Conservation (phyloP, 192 early-diverging fungal genomes). For the Radiomyces spectabilis region DNA sequence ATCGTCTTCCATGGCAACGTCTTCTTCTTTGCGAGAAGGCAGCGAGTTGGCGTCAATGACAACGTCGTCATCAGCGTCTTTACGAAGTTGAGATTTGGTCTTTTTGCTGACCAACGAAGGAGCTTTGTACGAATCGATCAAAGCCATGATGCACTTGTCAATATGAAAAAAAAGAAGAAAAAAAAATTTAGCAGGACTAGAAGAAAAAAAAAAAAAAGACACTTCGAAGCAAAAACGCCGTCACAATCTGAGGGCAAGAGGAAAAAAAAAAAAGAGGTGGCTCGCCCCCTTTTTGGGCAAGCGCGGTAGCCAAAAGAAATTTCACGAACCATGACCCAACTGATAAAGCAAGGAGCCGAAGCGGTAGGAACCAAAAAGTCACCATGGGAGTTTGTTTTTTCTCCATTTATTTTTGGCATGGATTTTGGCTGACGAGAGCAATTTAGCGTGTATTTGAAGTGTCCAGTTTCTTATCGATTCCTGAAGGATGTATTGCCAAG, state of each 20-base stretch:
- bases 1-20: slow-evolving; percentile 31
- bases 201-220: no score
- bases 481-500: slow-evolving; percentile 67
- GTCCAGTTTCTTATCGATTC: slow-evolving; percentile 48
- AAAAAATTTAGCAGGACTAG: no score
- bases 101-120: slow-evolving; percentile 25
- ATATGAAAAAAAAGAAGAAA: not conserved
- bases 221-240: not conserved
- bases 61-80: slow-evolving; percentile 51
- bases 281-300: not conserved
- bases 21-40: slow-evolving; percentile 26
- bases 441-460: slow-evolving; percentile 71
- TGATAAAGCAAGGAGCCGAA: slow-evolving; percentile 84
- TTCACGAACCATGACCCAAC: slow-evolving; percentile 23
- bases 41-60: slow-evolving; percentile 56
- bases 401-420: not conserved
- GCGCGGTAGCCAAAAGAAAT: no score
- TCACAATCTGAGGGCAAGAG: not conserved
- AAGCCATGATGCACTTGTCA: slow-evolving; percentile 12
- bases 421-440: no score
- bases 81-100: slow-evolving; percentile 13
- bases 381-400: not conserved
- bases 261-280: not conserved
- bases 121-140: slow-evolving; percentile 22
- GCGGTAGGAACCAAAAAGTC: slow-evolving; percentile 44